Evolutionary conservation across 768 basidiomycete genomes (phyloP).

Genomic region (Tremella mesenterica): DNA sequence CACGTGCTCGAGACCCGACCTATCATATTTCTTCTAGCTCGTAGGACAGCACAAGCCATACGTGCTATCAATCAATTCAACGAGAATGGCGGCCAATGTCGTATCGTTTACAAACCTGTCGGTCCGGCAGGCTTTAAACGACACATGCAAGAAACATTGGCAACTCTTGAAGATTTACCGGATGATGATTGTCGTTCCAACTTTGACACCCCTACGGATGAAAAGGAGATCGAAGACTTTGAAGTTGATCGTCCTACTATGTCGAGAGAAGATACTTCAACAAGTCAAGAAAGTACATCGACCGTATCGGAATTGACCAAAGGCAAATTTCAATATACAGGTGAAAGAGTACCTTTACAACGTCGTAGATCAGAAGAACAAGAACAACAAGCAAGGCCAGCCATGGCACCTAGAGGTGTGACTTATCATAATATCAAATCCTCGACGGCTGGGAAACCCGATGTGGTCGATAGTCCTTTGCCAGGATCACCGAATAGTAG

Average conservation of each 20-base stretch:
- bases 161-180: conserved; percentile 12
- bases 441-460: neutral
- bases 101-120: conserved; percentile 79
- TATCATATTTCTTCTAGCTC: conserved; percentile 66
- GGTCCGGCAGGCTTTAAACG: conserved; percentile 67
- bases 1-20: conserved; percentile 55
- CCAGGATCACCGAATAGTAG: conserved; percentile 38
- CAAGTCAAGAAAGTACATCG: conserved; percentile 26
- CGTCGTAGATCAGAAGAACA: conserved; percentile 43
- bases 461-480: conserved; percentile 16
- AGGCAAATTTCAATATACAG: conserved; percentile 9
- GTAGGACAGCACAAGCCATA: neutral
- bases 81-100: conserved; percentile 73
- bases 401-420: conserved; percentile 51
- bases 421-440: conserved; percentile 39
- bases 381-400: conserved; percentile 47
- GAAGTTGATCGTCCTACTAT: conserved; percentile 19
- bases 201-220: conserved; percentile 5
- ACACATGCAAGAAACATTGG: conserved; percentile 47
- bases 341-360: conserved; percentile 17
- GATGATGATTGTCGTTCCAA: neutral
- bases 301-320: conserved; percentile 30
- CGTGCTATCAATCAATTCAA: conserved; percentile 51
- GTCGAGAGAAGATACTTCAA: conserved; percentile 29
- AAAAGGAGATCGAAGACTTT: neutral